Evolutionary conservation across 2,329 filamentous ascomycete species (phyloP).

Genomic region (Xylariaceae sp.): DNA sequence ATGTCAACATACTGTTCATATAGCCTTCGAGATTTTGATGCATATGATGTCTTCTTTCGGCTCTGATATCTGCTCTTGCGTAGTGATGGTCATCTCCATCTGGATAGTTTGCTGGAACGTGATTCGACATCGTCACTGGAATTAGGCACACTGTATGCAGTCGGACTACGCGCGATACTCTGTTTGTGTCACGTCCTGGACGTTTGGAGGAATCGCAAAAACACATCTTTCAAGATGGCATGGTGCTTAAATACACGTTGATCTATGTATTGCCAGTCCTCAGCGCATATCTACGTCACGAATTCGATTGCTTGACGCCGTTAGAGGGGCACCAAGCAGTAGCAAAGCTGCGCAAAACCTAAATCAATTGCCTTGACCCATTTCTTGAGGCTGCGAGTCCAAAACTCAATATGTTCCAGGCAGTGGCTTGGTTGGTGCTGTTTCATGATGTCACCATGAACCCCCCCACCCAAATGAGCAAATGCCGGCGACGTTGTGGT

Average conservation of each 20-base stretch:
- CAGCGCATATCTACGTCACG: too few relatives aligned
- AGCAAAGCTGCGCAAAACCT: too few relatives aligned
- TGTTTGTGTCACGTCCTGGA: too few relatives aligned
- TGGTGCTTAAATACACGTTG: neutral
- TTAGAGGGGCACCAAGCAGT: too few relatives aligned
- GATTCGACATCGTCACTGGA: conserved; percentile 9
- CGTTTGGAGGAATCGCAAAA: neutral
- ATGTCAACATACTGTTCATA: conserved; percentile 18
- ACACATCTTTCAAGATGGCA: neutral
- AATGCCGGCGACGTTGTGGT: neutral
- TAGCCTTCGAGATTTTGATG: conserved; percentile 22
- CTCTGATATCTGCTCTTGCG: conserved; percentile 11
- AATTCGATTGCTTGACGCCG: too few relatives aligned
- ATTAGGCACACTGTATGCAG: conserved; percentile 2
- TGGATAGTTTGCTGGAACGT: conserved; percentile 15
- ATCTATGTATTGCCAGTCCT: neutral
- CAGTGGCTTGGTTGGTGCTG: neutral
- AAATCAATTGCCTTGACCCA: too few relatives aligned
- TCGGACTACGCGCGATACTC: neutral
- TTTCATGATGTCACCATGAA: conserved; percentile 16
- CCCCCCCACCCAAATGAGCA: conserved; percentile 4
- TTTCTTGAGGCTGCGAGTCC: too few relatives aligned
- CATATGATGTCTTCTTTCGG: conserved; percentile 21
- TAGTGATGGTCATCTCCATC: conserved; percentile 23
- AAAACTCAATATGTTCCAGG: too few relatives aligned